phyloP scores from a whole-genome alignment of 495 filamentous ascomycete genomes.

The Opeltia flavorubescens region DNA sequence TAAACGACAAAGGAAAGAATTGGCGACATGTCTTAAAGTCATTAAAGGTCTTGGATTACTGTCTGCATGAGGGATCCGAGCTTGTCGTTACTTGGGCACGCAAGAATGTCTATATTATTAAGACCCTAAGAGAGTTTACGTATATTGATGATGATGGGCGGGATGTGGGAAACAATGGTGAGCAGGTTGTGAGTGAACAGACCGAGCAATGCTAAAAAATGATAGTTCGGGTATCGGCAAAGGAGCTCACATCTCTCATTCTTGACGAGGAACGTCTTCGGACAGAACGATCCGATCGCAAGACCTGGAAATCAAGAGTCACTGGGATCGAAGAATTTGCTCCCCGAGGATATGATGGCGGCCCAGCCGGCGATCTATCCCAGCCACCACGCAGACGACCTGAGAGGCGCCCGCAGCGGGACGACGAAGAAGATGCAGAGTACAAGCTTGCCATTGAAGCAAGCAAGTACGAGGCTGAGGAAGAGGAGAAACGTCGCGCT shows the following conservation, averaged over 20 bases:
- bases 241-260: slow-evolving; percentile 88
- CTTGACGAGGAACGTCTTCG: slow-evolving; percentile 90
- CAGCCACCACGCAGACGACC: slow-evolving; percentile 26
- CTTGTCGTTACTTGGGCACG: slow-evolving; percentile 95
- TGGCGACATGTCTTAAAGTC: slow-evolving; percentile 98
- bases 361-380: slow-evolving; percentile 19
- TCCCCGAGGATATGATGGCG: slow-evolving; percentile 24
- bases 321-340: slow-evolving; percentile 78
- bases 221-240: slow-evolving; percentile 85
- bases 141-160: slow-evolving; percentile 88
- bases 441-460: slow-evolving; percentile 90
- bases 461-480: slow-evolving; percentile 89
- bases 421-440: slow-evolving; percentile 84
- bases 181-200: slow-evolving; percentile 10
- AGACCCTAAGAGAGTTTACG: slow-evolving; percentile 91
- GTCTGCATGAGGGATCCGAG: slow-evolving; percentile 93
- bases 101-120: slow-evolving; percentile 97
- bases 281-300: slow-evolving; percentile 79
- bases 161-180: slow-evolving; percentile 94
- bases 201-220: slow-evolving; percentile 9
- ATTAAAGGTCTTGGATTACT: slow-evolving; percentile 95
- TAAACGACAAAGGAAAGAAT: slow-evolving; percentile 99
- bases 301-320: slow-evolving; percentile 92
- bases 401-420: slow-evolving; percentile 28
- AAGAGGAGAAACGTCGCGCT: slow-evolving; percentile 61